A percentile compares a stretch with the other conserved stretches of the same genome.
Evolutionary conservation across 139 green algal species (phyloP).

Genomic region (Picocystis salinarum): DNA sequence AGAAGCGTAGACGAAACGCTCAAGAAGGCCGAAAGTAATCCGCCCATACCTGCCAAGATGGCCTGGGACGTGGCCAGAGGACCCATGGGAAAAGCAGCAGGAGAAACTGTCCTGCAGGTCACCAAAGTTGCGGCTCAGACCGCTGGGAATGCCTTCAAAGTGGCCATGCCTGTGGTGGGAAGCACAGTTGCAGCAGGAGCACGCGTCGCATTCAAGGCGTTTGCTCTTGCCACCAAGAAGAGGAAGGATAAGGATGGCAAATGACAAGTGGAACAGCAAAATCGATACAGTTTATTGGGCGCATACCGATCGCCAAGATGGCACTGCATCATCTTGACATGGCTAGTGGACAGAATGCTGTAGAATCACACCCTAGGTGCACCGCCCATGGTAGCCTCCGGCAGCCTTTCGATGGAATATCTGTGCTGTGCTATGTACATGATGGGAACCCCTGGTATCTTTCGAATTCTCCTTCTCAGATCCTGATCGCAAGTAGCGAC

Average conservation of each 20-base stretch:
- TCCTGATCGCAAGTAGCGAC: constrained; percentile 96
- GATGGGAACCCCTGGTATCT: constrained; percentile 94
- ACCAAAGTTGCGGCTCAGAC: too few species aligned
- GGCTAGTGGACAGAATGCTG: background rate
- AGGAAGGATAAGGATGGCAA: background rate
- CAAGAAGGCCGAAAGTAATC: background rate
- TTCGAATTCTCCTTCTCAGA: constrained; percentile 77
- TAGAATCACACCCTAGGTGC: constrained; percentile 39
- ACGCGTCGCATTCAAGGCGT: background rate
- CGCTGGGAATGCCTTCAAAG: too few species aligned
- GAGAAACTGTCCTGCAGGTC: constrained; percentile 1
- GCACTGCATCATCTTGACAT: background rate
- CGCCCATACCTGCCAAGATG: too few species aligned
- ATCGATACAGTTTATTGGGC: background rate
- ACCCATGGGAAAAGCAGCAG: too few species aligned
- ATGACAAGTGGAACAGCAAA: background rate
- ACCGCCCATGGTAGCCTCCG: constrained; percentile 89
- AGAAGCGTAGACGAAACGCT: background rate
- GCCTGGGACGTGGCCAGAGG: too few species aligned
- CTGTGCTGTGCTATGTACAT: constrained; percentile 86
- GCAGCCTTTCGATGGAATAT: constrained; percentile 91
- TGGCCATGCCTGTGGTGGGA: too few species aligned
- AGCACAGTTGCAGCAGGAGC: background rate
- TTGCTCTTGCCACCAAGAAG: constrained; percentile 1
- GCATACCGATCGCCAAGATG: background rate